A percentile compares a stretch with the other conserved stretches of the same genome.
phyloP scores from a whole-genome alignment of 2,329 filamentous ascomycete species.

The Penicillium sp. region DNA sequence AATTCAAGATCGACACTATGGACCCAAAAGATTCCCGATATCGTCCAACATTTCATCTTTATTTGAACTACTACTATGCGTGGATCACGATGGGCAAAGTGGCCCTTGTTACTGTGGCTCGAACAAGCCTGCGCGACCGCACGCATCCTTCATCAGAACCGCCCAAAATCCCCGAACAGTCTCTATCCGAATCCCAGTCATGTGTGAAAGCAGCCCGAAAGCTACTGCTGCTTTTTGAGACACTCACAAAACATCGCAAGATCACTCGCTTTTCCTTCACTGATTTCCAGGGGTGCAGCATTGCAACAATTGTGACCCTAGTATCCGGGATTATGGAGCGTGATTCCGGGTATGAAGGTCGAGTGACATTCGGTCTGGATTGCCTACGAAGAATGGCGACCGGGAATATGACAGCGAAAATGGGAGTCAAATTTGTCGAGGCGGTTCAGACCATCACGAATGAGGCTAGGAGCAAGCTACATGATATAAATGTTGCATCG shows the following conservation, averaged over 20 bases:
- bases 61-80: slow-evolving; percentile 41
- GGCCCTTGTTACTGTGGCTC: slow-evolving; percentile 34
- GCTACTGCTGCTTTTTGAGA: slow-evolving; percentile 35
- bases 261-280: slow-evolving; percentile 43
- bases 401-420: slow-evolving; percentile 33
- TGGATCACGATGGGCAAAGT: slow-evolving; percentile 42
- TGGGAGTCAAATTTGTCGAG: slow-evolving; percentile 31
- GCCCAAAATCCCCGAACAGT: neutral
- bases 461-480: slow-evolving; percentile 21
- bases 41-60: slow-evolving; percentile 38
- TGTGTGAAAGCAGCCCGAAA: slow-evolving; percentile 38
- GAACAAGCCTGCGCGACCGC: slow-evolving; percentile 9
- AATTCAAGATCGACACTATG: slow-evolving; percentile 31
- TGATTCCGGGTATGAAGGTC: slow-evolving; percentile 32
- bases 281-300: slow-evolving; percentile 44
- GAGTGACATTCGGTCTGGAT: slow-evolving; percentile 34
- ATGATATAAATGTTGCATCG: neutral
- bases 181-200: slow-evolving; percentile 19
- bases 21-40: slow-evolving; percentile 31
- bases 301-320: slow-evolving; percentile 39
- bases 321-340: slow-evolving; percentile 39
- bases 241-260: slow-evolving; percentile 28
- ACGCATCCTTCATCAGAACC: slow-evolving; percentile 10
- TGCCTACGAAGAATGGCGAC: slow-evolving; percentile 39
- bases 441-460: slow-evolving; percentile 29